Evolutionary conservation across 1,284 basidiomycete species (phyloP).

Genomic region (Porodaedalea pini): DNA sequence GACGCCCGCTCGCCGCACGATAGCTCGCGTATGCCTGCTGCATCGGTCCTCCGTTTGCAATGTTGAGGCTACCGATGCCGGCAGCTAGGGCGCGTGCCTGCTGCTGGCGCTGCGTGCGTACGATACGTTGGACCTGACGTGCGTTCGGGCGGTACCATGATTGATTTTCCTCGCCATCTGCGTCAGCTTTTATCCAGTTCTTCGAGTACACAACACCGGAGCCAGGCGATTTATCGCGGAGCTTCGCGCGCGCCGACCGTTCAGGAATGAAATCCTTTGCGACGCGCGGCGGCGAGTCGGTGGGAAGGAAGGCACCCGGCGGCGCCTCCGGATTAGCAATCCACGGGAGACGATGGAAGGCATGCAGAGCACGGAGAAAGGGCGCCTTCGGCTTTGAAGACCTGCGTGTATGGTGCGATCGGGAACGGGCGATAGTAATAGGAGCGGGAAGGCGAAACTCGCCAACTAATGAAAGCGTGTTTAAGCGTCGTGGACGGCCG

Average conservation of each 20-base stretch:
- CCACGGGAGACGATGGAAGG: slow-evolving; percentile 14
- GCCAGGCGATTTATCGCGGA: background rate
- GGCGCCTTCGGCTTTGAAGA: background rate
- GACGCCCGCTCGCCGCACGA: slow-evolving; percentile 4
- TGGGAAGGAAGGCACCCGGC: slow-evolving; percentile 1
- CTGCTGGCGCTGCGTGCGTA: background rate
- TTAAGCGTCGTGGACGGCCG: background rate
- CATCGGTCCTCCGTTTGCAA: background rate
- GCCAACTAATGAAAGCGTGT: background rate
- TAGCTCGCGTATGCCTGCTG: background rate
- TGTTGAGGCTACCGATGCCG: background rate
- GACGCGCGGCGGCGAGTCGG: slow-evolving; percentile 4
- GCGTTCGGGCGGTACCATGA: slow-evolving; percentile 14
- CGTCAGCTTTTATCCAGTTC: background rate
- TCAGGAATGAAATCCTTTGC: slow-evolving; percentile 6
- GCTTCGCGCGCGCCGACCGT: background rate
- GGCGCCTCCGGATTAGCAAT: slow-evolving; percentile 1
- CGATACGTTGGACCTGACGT: slow-evolving; percentile 1
- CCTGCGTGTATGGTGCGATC: background rate
- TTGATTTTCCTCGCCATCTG: background rate
- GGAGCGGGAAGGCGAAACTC: background rate
- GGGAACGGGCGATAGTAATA: background rate
- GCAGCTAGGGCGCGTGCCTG: background rate
- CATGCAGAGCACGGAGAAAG: background rate
- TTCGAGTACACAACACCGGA: background rate